A percentile compares a stretch with the other conserved stretches of the same genome.
phyloP scores from a whole-genome alignment of 495 filamentous ascomycete genomes.

The Pseudoneurospora amorphoporcata region DNA sequence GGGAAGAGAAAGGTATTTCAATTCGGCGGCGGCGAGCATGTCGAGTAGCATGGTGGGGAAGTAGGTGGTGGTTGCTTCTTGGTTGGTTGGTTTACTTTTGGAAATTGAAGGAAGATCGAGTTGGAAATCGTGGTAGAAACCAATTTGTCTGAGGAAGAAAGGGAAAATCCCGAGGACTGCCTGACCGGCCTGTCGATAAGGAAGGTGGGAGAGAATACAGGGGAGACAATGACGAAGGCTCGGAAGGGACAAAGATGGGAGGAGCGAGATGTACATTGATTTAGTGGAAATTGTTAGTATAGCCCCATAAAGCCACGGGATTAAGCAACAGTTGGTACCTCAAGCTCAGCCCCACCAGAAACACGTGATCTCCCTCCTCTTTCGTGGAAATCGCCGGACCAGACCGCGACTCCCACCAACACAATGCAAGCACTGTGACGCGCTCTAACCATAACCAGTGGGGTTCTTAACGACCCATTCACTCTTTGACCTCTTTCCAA shows the following conservation, averaged over 20 bases:
- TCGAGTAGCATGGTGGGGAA: neutral
- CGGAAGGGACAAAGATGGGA: neutral
- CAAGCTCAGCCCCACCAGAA: neutral
- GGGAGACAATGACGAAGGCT: neutral
- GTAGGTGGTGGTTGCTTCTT: neutral
- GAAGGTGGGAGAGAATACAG: too few species aligned
- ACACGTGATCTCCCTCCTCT: neutral
- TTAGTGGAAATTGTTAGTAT: neutral
- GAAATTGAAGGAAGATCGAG: neutral
- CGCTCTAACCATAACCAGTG: neutral
- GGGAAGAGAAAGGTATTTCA: neutral
- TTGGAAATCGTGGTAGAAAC: too few species aligned
- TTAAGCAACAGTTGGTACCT: neutral
- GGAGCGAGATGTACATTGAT: neutral
- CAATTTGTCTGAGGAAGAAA: too few species aligned
- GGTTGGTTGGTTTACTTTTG: neutral
- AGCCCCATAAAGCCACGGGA: too few species aligned
- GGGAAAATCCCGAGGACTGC: too few species aligned
- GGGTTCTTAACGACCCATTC: neutral
- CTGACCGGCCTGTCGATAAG: too few species aligned
- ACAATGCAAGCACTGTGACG: neutral
- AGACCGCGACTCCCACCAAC: neutral
- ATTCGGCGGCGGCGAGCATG: neutral
- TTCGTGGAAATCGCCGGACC: neutral
- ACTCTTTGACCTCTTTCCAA: constrained; percentile 3